These are phyloP conservation scores for Leccinellum luteum DNA, from an alignment of 768 basidiomycete genomes.

Conservation along the genomic window DNA sequence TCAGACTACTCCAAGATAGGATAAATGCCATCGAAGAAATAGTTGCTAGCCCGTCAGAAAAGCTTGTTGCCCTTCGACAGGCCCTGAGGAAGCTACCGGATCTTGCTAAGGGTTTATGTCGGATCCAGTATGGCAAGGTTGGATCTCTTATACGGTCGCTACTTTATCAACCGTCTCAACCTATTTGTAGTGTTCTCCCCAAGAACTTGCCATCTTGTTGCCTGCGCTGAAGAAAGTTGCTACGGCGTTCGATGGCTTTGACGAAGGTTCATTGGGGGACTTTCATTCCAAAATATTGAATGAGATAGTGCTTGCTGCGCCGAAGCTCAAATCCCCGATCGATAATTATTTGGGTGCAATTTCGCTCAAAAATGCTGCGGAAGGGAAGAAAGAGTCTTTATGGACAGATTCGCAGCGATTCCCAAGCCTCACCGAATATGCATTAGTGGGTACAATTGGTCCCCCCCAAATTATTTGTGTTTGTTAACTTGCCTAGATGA, in stretches of 20 bases:
- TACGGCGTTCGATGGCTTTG: slow-evolving; percentile 52
- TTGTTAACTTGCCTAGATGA: slow-evolving; percentile 43
- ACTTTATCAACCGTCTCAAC: neutral
- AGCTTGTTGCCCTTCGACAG: slow-evolving; percentile 63
- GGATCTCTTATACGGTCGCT: slow-evolving; percentile 10
- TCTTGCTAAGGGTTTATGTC: slow-evolving; percentile 78
- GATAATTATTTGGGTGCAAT: slow-evolving; percentile 54
- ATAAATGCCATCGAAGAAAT: slow-evolving; percentile 88
- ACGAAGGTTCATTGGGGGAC: slow-evolving; percentile 43
- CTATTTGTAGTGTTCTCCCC: slow-evolving; percentile 64
- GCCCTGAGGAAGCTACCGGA: slow-evolving; percentile 80
- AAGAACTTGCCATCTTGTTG: slow-evolving; percentile 75
- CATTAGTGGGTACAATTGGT: slow-evolving; percentile 46
- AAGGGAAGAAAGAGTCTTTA: slow-evolving; percentile 65
- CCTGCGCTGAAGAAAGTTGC: slow-evolving; percentile 73
- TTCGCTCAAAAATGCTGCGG: slow-evolving; percentile 57
- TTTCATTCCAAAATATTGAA: slow-evolving; percentile 70
- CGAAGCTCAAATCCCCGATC: slow-evolving; percentile 57
- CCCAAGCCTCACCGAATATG: slow-evolving; percentile 54
- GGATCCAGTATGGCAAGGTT: slow-evolving; percentile 91
- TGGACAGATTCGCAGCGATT: slow-evolving; percentile 60
- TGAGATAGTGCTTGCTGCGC: slow-evolving; percentile 65
- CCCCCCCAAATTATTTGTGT: neutral
- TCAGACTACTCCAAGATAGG: slow-evolving; percentile 70
- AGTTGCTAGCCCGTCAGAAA: slow-evolving; percentile 53